Evolutionary conservation across 768 basidiomycete genomes (phyloP), one percentile per base, ranked within the genome.

Genomic region (Trametopsis cervina): DNA sequence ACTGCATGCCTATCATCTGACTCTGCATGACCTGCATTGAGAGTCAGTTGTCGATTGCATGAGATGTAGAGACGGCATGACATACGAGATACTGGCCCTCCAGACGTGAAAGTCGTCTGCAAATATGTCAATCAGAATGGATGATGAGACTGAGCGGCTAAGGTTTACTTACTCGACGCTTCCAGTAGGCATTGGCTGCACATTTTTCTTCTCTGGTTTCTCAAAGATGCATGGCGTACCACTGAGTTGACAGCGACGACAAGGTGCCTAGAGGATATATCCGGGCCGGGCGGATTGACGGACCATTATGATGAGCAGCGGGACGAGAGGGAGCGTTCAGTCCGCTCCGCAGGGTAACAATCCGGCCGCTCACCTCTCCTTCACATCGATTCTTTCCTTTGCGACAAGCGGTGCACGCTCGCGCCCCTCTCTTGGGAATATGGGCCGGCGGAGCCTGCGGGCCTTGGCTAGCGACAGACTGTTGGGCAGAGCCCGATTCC

Each of bases 1-100:
- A 85, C 66, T 92, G 90, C 84, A 92, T 88, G 57, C 89, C 89
- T 57, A 92, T 91, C 86, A 92, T 90, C 63, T 91, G 89, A 67
- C 87, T 89, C 64, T 92, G 88, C 80, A 92, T 87, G 56, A 89
- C 84, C 88, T 89, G 53, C 6, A 24, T 39, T 53, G 46, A 40
- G 26, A n/a, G 18, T 12, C 29, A 33, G 29, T 7, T 23, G 49
- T 39, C 22, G 4, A n/a, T n/a, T n/a, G n/a, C 15, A 27, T 20
- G 2, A 40, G 15, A 29, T 22, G 20, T 12, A 4, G 22, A 33
- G 37, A 24, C 9, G 9, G 39, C 7, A 9, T 40, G 18, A 64
- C 68, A 49, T 70, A 89, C 86, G 63, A 92, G 60, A 62, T 89
- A 91, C 64, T 91, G 88, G 55, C 85, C 85, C 64, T 91, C 89